These are phyloP conservation scores for Eutreptiella sp. DNA, from an alignment of 208 protist species.

Conservation along the genomic window DNA sequence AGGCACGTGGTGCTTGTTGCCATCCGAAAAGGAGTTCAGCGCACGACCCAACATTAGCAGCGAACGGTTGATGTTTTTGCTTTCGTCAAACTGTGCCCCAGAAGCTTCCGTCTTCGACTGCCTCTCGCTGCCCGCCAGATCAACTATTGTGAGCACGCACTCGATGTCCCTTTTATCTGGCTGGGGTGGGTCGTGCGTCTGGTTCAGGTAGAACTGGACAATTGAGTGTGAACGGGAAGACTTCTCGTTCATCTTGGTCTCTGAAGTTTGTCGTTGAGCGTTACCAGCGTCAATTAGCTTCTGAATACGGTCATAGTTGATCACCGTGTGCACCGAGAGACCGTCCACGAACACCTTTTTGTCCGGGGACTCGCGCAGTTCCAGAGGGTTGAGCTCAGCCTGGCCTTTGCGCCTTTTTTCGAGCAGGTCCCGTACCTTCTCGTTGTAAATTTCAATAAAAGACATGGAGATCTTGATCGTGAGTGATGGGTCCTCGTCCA, in stretches of 20 bases:
- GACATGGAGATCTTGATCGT: conserved; percentile 36
- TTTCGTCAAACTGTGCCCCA: conserved; percentile 69
- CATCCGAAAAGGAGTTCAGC: conserved; percentile 66
- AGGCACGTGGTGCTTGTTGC: conserved; percentile 55
- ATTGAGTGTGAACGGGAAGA: conserved; percentile 50
- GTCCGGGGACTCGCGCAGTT: conserved; percentile 53
- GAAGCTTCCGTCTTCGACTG: conserved; percentile 62
- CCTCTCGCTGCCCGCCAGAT: conserved; percentile 66
- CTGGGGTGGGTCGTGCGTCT: conserved; percentile 44
- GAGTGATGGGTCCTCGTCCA: conserved; percentile 40
- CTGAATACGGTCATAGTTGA: conserved; percentile 53
- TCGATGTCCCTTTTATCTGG: conserved; percentile 23
- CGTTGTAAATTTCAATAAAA: conserved; percentile 50
- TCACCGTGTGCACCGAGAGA: conserved; percentile 57
- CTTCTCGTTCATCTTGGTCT: conserved; percentile 59
- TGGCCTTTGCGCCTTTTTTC: conserved; percentile 49
- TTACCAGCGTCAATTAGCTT: conserved; percentile 54
- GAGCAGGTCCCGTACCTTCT: conserved; percentile 48
- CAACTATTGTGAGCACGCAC: conserved; percentile 47
- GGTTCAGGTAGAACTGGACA: conserved; percentile 42
- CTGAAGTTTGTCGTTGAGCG: conserved; percentile 44
- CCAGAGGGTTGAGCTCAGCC: conserved; percentile 54
- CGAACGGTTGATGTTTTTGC: conserved; percentile 76
- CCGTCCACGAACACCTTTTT: conserved; percentile 51
- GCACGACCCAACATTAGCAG: conserved; percentile 72